Conservation (phyloP, 2,329 filamentous ascomycete genomes). For the Endoconidiophora polonica region DNA sequence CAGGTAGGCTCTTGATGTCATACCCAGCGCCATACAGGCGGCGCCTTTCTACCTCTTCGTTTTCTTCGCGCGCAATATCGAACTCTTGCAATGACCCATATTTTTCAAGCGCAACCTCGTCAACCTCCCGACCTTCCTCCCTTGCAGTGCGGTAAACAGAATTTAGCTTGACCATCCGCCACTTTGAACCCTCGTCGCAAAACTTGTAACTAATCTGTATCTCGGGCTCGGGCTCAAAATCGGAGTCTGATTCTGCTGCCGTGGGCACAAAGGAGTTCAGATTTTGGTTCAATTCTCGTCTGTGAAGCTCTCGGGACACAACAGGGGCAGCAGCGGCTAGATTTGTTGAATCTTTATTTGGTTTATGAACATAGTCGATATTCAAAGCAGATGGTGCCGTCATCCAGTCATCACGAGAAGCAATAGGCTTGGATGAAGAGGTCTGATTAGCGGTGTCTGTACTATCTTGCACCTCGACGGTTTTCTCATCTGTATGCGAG, state of each 20-base stretch:
- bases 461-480: neutral
- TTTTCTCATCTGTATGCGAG: neutral
- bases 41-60: conserved; percentile 72
- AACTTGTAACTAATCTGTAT: conserved; percentile 57
- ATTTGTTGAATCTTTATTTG: conserved; percentile 37
- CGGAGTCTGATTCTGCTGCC: conserved; percentile 30
- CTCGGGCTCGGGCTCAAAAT: conserved; percentile 33
- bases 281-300: conserved; percentile 59
- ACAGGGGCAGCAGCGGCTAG: conserved; percentile 38
- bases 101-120: conserved; percentile 68
- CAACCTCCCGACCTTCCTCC: conserved; percentile 52
- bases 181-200: conserved; percentile 76
- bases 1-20: conserved; percentile 69
- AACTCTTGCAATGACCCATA: conserved; percentile 72
- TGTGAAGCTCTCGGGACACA: conserved; percentile 50
- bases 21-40: conserved; percentile 74
- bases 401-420: conserved; percentile 77
- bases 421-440: conserved; percentile 25
- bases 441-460: too few relatives aligned
- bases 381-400: conserved; percentile 66
- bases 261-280: conserved; percentile 34
- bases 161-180: conserved; percentile 92
- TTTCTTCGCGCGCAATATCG: conserved; percentile 84
- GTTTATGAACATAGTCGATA: conserved; percentile 63
- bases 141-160: conserved; percentile 68